Percentiles rank a stretch among this genome's conserved stretches.
Evolutionary conservation across 352 stramenopile genomes (phyloP).

Genomic region (Globisporangium camurandrum): DNA sequence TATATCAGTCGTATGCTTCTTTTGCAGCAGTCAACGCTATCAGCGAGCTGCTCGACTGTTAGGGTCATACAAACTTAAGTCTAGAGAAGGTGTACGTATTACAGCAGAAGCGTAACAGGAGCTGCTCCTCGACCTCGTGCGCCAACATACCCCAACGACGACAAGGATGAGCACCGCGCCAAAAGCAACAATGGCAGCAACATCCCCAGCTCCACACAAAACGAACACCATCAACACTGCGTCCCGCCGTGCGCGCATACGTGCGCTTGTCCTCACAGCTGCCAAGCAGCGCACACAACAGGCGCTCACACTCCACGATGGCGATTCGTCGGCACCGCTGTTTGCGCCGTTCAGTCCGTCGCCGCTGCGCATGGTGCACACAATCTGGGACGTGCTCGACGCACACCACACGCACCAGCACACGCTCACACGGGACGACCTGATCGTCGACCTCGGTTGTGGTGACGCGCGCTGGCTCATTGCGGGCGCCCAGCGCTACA

Average conservation of each 20-base stretch:
- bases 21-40: too few relatives aligned
- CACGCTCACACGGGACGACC: slow-evolving; percentile 25
- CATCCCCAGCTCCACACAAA: background rate
- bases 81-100: too few relatives aligned
- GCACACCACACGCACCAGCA: background rate
- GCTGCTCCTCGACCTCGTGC: too few relatives aligned
- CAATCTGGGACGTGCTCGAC: slow-evolving; percentile 53
- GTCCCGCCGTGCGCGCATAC: slow-evolving; percentile 23
- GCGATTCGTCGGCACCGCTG: slow-evolving; percentile 19
- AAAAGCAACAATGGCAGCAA: background rate
- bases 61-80: too few relatives aligned
- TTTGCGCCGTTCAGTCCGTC: slow-evolving; percentile 78
- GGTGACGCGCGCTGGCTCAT: slow-evolving; percentile 78
- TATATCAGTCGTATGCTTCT: too few relatives aligned
- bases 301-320: slow-evolving; percentile 29
- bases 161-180: background rate
- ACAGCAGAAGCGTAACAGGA: background rate
- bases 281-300: slow-evolving; percentile 38
- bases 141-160: background rate
- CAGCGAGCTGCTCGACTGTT: too few relatives aligned
- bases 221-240: background rate
- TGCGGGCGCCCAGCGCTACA: slow-evolving; percentile 44
- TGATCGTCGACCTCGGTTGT: slow-evolving; percentile 78
- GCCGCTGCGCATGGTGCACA: slow-evolving; percentile 38
- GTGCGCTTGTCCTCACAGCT: slow-evolving; percentile 55